These are phyloP conservation scores for Phytopythium litorale DNA, from an alignment of 352 stramenopile species.

Conservation along the genomic window DNA sequence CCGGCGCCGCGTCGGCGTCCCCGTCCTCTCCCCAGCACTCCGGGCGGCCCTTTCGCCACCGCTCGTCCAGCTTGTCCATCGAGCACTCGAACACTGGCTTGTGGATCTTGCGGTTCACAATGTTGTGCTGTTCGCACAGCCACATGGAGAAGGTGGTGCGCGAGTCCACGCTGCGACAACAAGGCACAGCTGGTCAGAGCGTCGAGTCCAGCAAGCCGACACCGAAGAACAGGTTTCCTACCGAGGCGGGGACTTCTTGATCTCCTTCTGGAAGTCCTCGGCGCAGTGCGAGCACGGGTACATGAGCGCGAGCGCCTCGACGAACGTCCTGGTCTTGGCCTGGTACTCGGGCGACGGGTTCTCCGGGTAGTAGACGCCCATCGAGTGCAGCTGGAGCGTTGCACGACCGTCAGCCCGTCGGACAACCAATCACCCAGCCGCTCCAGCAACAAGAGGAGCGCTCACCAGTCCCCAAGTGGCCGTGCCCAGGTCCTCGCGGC, in stretches of 20 bases:
- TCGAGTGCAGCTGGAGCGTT: conserved; percentile 82
- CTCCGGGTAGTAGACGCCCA: conserved; percentile 96
- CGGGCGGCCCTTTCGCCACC: conserved; percentile 91
- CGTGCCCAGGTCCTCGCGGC: conserved; percentile 82
- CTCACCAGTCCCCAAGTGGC: conserved; percentile 85
- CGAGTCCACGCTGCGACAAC: conserved; percentile 71
- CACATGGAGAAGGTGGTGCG: conserved; percentile 92
- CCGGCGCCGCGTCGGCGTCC: conserved; percentile 23
- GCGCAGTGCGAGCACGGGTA: conserved; percentile 93
- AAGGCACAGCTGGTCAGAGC: neutral
- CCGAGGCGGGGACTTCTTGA: conserved; percentile 90
- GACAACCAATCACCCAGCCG: neutral
- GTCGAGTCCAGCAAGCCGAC: neutral
- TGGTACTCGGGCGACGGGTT: conserved; percentile 90
- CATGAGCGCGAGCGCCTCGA: conserved; percentile 91
- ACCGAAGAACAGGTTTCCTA: conserved; percentile 25
- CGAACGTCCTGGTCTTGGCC: conserved; percentile 85
- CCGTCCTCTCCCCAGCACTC: conserved; percentile 79
- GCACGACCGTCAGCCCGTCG: conserved; percentile 1
- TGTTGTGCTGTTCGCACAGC: conserved; percentile 98
- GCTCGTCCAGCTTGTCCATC: conserved; percentile 91
- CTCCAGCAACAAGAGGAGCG: neutral
- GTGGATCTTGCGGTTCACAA: conserved; percentile 96
- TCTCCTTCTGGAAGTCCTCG: conserved; percentile 93
- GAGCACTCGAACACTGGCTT: conserved; percentile 94